Base-by-base conservation (phyloP, 371 early-diverging fungal genomes). In the Circinella umbellata region DNA sequence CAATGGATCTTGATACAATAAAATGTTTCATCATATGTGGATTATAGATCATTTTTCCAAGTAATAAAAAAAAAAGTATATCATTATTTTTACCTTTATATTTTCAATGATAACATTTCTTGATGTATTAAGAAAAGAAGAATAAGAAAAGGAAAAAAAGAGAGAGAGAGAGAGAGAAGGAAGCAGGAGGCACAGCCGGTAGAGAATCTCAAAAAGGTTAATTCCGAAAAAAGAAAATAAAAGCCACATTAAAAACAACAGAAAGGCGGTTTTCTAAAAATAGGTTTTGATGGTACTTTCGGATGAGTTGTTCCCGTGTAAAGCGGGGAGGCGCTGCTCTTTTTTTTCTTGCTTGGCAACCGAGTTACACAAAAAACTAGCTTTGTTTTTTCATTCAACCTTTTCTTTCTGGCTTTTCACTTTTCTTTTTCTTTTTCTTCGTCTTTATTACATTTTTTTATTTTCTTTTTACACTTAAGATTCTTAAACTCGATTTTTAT, bases 361-460 rank as follows among this genome's bases (percentile, higher is more conserved):
- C n/a, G 15, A 7, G 57, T 57, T 57, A 57, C 57, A 57, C 57
- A 57, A 10, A n/a, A 34, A 8, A 57, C 57, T 34, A 34, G 57
- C 57, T 57, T 57, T 57, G 57, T 51, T 57, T 57, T 42, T 57
- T 57, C 57, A 57, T 57, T 27, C 14, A n/a, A 17, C 15, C 51
- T 0, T 47, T 47, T 27, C 42, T 51, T 51, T 51, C 15, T 5
- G 51, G 51, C 6, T 20, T 38, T 54, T 38, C 55, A 46, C 63
- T 61, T 61, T 64, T 61, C 34, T 57, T 48, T 36, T 20, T 51
- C 27, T 57, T 49, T 36, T 18, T 57, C 57, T 42, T 42, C 42
- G 6, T 42, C 42, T 42, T 42, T 42, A 42, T 27, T 11, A 38
- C 55, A 67, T 55, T 39, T 51, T 51, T 51, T 51, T 51, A 13